Evolutionary conservation across 345 rosid species (phyloP), one percentile per base, ranked within the genome.

Genomic region (Camelina laxa): DNA sequence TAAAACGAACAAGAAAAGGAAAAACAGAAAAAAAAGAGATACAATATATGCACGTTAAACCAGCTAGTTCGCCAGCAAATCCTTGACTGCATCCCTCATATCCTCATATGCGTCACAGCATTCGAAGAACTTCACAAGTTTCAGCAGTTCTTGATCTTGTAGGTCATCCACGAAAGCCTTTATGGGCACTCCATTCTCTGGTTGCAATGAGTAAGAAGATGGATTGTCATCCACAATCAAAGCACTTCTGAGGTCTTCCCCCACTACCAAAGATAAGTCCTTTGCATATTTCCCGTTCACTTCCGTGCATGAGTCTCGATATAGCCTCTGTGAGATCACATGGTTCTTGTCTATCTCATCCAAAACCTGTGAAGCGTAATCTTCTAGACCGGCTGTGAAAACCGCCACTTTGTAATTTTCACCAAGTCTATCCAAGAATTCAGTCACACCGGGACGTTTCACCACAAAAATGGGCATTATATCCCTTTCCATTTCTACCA

Each of bases 141-240:
- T 86, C 73, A 70, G 33, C 47, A 95, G 80, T 81, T 91, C 93
- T 22, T 49, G 65, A 58, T 91, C 97, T 2, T 38, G 58, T 14
- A 67, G 42, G 79, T 93, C 92, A 55, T 84, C 90, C 7, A 81
- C 64, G 38, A 90, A 91, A 2, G 92, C 87, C 65, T 64, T 78
- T 38, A 91, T 80, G 7, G 97, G 96, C 39, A 95, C 80, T 0
- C 93, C 97, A 59, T 89, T 95, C 49, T 87, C 89, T 3, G 96
- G 97, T 67, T 95, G 97, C 57, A 83, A 70, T 8, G 65, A 36
- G 70, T 90, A 91, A 24, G 92, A 81, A 66, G 84, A 82, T 0
- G 97, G 99, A 60, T 95, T 95, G 8, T 90, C 99, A 41, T 94
- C 97, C 3, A 94, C 91, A 10, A 91, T 90, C 61, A 90, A 88